phyloP scores from a whole-genome alignment of 129 eudicot genomes.

The Escallonia herrerae region DNA sequence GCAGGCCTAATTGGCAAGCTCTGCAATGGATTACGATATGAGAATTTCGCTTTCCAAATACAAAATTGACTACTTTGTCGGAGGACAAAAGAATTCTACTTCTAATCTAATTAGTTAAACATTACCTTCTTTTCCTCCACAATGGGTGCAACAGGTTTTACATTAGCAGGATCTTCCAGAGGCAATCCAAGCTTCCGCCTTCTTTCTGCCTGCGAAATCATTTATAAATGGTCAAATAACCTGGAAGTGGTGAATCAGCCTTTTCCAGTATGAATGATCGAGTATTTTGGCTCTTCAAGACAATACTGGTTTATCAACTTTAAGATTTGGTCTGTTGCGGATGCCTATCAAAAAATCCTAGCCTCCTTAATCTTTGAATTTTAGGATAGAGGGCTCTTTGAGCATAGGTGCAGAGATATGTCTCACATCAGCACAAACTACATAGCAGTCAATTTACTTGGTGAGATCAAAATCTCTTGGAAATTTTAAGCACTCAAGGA shows the following conservation, averaged over 20 bases:
- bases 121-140: conserved; percentile 88
- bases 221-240: neutral
- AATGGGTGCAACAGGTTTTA: conserved; percentile 65
- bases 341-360: no score
- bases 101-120: neutral
- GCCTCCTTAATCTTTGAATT: no score
- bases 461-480: no score
- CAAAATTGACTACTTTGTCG: neutral
- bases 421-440: no score
- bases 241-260: neutral
- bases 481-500: no score
- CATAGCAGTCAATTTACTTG: no score
- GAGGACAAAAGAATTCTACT: conserved; percentile 1
- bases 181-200: conserved; percentile 93
- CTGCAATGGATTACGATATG: conserved; percentile 27
- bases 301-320: no score
- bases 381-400: no score
- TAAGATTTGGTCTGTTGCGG: no score
- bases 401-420: no score
- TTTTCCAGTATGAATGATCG: neutral
- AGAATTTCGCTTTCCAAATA: neutral
- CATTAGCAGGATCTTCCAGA: conserved; percentile 61
- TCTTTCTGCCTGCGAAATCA: conserved; percentile 68
- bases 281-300: no score
- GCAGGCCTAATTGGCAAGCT: conserved; percentile 88